Conservation (phyloP, 1,284 basidiomycete species). For the Trametes versicolor region DNA sequence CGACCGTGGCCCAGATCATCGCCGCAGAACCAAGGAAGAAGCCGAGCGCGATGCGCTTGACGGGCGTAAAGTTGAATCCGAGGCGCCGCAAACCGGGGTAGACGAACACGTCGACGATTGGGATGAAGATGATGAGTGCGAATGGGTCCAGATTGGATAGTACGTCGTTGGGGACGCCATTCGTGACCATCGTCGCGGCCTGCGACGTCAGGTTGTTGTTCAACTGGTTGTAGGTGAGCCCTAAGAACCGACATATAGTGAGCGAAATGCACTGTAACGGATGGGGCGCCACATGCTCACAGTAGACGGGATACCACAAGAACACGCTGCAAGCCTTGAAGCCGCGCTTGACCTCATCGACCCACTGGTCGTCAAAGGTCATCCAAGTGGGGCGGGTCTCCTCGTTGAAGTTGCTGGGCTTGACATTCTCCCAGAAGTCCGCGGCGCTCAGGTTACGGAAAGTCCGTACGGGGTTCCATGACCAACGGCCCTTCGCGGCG, state of each 20-base stretch:
- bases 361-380: constrained; percentile 81
- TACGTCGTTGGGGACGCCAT: constrained; percentile 85
- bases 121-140: constrained; percentile 79
- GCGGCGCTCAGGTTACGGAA: constrained; percentile 60
- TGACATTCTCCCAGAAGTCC: constrained; percentile 85
- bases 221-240: constrained; percentile 80
- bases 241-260: constrained; percentile 47
- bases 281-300: constrained; percentile 50
- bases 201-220: constrained; percentile 86
- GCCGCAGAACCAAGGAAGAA: constrained; percentile 70
- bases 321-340: constrained; percentile 90
- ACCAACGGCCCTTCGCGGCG: constrained; percentile 65
- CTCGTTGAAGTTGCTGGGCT: constrained; percentile 64
- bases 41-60: constrained; percentile 81
- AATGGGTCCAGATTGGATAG: constrained; percentile 85
- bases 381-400: constrained; percentile 69
- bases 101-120: constrained; percentile 70
- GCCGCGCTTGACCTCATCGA: constrained; percentile 85
- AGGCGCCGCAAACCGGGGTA: constrained; percentile 76
- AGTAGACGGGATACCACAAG: constrained; percentile 78
- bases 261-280: not conserved
- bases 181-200: constrained; percentile 75
- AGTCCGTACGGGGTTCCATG: constrained; percentile 61
- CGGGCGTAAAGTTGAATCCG: constrained; percentile 75
- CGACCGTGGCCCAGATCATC: constrained; percentile 77